phyloP scores from a whole-genome alignment of 2,329 filamentous ascomycete genomes.

The Lasiodiplodia sp. region DNA sequence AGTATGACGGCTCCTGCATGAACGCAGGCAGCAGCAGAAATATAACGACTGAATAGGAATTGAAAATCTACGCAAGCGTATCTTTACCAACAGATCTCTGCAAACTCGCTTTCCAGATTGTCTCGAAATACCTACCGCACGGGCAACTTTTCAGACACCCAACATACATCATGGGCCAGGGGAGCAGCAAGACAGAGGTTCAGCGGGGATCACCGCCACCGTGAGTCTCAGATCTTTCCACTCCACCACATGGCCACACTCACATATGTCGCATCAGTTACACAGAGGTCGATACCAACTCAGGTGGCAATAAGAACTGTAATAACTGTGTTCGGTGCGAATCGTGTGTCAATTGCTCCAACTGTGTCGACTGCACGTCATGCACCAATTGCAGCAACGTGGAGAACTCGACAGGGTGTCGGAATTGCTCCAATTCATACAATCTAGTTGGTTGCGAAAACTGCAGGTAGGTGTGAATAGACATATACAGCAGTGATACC shows the following conservation, averaged over 20 bases:
- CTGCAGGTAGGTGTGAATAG: not conserved
- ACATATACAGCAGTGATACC: not conserved
- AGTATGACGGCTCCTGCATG: not conserved
- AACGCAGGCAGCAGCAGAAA: not conserved
- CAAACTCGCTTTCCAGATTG: not conserved
- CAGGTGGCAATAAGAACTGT: constrained; percentile 5
- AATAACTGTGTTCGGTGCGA: not conserved
- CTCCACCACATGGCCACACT: not conserved
- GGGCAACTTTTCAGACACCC: not conserved
- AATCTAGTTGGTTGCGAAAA: constrained; percentile 4
- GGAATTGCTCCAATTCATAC: constrained; percentile 9
- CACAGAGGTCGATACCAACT: too few relatives aligned
- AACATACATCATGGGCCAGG: constrained; percentile 4
- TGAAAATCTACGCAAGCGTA: not conserved
- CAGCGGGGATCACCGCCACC: not conserved
- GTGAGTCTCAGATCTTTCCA: not conserved
- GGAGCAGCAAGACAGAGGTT: not conserved
- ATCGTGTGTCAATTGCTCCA: not conserved
- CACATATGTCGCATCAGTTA: not conserved
- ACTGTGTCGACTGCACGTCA: constrained; percentile 7
- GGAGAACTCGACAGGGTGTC: not conserved
- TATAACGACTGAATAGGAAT: not conserved
- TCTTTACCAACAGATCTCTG: not conserved
- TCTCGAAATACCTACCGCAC: too few relatives aligned
- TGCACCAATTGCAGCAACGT: not conserved